phyloP scores from a whole-genome alignment of 768 basidiomycete genomes.

The Psilocybe cyanescens region DNA sequence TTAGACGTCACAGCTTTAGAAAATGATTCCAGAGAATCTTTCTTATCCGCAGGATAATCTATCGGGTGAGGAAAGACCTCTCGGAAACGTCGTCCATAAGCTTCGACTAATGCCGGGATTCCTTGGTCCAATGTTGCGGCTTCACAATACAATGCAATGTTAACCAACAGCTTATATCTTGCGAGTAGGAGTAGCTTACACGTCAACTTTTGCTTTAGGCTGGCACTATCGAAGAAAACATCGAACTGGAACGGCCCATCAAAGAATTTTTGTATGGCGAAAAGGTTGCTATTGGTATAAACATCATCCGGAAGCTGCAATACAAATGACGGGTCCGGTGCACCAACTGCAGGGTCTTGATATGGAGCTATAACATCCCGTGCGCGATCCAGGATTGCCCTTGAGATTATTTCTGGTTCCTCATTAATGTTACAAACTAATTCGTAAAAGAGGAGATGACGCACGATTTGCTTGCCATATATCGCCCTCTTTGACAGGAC shows the following conservation, averaged over 20 bases:
- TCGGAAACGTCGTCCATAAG: constrained; percentile 72
- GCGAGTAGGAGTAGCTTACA: constrained; percentile 45
- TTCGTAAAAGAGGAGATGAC: constrained; percentile 2
- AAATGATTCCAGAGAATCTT: constrained; percentile 62
- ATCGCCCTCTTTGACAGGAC: constrained; percentile 58
- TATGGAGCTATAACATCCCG: constrained; percentile 58
- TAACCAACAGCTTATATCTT: background rate
- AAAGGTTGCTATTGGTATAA: constrained; percentile 76
- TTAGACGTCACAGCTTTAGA: constrained; percentile 91
- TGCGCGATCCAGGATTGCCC: constrained; percentile 62
- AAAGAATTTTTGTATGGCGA: constrained; percentile 84
- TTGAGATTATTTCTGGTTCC: constrained; percentile 60
- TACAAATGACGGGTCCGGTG: constrained; percentile 82
- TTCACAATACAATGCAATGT: constrained; percentile 30
- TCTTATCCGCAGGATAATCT: constrained; percentile 51
- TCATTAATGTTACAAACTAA: background rate
- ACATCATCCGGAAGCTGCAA: constrained; percentile 79
- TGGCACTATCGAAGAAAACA: constrained; percentile 82
- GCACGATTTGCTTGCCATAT: constrained; percentile 91
- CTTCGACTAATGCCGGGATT: constrained; percentile 62
- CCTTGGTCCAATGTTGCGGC: constrained; percentile 70
- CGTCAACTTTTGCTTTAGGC: constrained; percentile 63
- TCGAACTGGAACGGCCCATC: constrained; percentile 90
- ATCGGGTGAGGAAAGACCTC: constrained; percentile 69
- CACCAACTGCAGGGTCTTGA: constrained; percentile 44